Evolutionary conservation across 176 grass and related monocot genomes (phyloP).

Genomic region (Carex myosuroides): DNA sequence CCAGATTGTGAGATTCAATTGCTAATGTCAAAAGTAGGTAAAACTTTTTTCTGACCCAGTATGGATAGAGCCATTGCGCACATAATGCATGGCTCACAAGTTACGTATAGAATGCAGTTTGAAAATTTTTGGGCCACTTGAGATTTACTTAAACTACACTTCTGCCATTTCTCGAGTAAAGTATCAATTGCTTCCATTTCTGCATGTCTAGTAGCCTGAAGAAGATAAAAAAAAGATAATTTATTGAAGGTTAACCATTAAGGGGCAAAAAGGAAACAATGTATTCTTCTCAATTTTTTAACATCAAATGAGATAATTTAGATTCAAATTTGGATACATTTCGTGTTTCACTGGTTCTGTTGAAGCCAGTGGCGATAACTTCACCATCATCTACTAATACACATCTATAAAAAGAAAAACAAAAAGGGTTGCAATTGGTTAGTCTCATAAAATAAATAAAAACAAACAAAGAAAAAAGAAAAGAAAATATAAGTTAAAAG

Average conservation of each 20-base stretch:
- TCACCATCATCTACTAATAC: conserved; percentile 77
- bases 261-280: no score
- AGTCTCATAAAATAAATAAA: background rate
- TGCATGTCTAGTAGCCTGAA: conserved; percentile 89
- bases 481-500: background rate
- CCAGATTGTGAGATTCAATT: background rate
- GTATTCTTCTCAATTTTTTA: background rate
- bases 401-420: conserved; percentile 39
- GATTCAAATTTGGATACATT: conserved; percentile 36
- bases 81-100: conserved; percentile 93
- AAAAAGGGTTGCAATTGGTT: background rate
- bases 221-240: background rate
- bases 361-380: conserved; percentile 67
- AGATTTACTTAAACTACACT: conserved; percentile 40
- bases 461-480: background rate
- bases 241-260: background rate
- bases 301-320: background rate
- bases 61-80: conserved; percentile 72
- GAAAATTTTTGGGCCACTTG: conserved; percentile 62
- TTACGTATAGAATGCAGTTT: conserved; percentile 79
- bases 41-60: conserved; percentile 41
- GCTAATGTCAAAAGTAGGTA: background rate
- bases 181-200: conserved; percentile 93
- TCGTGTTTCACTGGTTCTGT: conserved; percentile 62
- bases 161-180: conserved; percentile 78